Conservation (phyloP, 1,139 yeast genomes). For the Insectozyma bohioensis region DNA sequence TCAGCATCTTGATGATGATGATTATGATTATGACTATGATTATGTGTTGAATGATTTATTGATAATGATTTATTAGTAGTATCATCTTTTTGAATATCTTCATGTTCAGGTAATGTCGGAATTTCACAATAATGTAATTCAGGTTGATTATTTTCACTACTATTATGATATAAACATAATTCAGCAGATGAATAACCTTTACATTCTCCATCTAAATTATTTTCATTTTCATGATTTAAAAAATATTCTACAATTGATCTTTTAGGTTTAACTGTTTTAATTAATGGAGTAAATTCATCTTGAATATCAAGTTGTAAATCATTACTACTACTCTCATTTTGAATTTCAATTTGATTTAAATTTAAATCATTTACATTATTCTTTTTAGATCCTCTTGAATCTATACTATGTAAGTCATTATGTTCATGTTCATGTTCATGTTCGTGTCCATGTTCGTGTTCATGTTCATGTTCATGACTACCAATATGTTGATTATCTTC, state of each 20-base stretch:
- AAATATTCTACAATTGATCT: constrained; percentile 30
- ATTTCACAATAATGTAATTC: constrained; percentile 42
- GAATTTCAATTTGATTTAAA: neutral
- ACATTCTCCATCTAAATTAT: constrained; percentile 44
- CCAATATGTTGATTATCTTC: constrained; percentile 49
- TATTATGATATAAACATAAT: constrained; percentile 21
- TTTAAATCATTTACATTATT: neutral
- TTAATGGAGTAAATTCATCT: constrained; percentile 37
- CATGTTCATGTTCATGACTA: constrained; percentile 14
- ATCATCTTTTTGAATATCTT: neutral
- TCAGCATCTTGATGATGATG: constrained; percentile 4
- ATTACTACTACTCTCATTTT: no score
- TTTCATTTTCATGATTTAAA: constrained; percentile 9
- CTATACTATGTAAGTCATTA: neutral
- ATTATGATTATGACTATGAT: constrained; percentile 3
- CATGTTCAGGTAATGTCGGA: constrained; percentile 18
- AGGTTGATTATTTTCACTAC: constrained; percentile 5
- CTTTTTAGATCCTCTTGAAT: no score
- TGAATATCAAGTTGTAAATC: neutral
- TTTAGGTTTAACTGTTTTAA: constrained; percentile 13
- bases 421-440: constrained; percentile 15
- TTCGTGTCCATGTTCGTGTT: constrained; percentile 13
- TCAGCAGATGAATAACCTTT: constrained; percentile 56
- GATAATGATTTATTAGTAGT: no score
- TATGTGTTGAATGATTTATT: no score